Base-by-base conservation (phyloP, 148 eudicot species). In the Drosera capensis region DNA sequence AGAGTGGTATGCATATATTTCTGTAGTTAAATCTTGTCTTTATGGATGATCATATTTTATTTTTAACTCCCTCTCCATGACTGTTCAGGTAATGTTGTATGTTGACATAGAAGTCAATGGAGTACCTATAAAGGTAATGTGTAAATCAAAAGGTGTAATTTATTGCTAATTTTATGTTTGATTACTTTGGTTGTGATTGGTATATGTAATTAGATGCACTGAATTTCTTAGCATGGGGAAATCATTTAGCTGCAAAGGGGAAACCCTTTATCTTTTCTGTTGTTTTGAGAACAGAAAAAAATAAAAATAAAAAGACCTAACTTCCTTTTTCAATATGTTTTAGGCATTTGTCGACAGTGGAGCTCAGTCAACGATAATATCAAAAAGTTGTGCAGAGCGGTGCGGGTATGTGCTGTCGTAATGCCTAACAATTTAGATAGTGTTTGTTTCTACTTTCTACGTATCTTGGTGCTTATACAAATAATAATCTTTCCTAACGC, bases 41-140 rank as follows among this genome's bases (percentile, higher is more conserved):
- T 40, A 9, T 44, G n/a, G n/a, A 25, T 35, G 19, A 16, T 20
- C 18, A 12, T 12, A 35, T 1, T n/a, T 24, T 25, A 16, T 24
- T 40, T 34, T 55, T 42, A 22, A 25, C 13, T 19, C n/a, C 9
- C 38, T 4, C 14, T 41, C 8, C 56, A 3, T 23, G 3, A 48
- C 24, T 49, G 41, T 64, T 40, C 82, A 90, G 97, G 93, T 90
- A 57, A 90, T 90, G 97, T 35, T 90, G 70, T 90, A 90, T 51
- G 97, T 90, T 41, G 97, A 90, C 67, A 90, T 90, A 93, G 97
- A 90, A 75, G 97, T 90, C 29, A 90, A 90, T 68, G 87, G 95
- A 50, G 84, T 80, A 52, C 97, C 97, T n/a, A 40, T 90, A 65
- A 90, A 90, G 97, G 97, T 90, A 75, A 17, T 52, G 49, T 35